Base-by-base conservation (phyloP, 768 basidiomycete genomes). In the Rhodocollybia butyracea region DNA sequence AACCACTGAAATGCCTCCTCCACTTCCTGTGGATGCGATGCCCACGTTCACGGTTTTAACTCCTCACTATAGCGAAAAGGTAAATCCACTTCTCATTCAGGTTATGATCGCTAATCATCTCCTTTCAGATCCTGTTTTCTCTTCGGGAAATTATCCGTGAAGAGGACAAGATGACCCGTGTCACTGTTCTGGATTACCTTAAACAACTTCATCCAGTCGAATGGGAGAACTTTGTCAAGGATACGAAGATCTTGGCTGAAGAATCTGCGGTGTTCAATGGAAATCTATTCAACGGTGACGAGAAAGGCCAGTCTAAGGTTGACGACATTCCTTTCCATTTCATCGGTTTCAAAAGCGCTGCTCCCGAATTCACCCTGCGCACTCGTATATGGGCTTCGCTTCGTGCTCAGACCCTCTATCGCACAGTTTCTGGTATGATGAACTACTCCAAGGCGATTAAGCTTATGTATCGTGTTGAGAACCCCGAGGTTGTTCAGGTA, bases 371-470 rank as follows among this genome's bases (percentile, higher is more conserved):
- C 69, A 99, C 97, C 2, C 82, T 99, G 13, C 94, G 97, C 57
- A 99, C 97, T 7, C 88, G 97, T 68, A 99, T 99, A 65, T 99
- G 97, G 97, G 95, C 97, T 8, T 98, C 96, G 5, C 83, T 99
- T 8, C 92, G 97, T 52, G 97, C 97, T 17, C 97, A 99, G 76
- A 99, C 97, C 2, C 83, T 99, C 19, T 98, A 99, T 69, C 86
- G 97, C 61, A 99, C 97, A 13, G 96, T 99, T 17, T 98, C 97
- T 32, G 97, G 97, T 50, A 98, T 99, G 92, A 98, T 98, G 97
- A 99, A 99, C 75, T 98, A 99, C 70, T 86, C 91, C 61, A 99
- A 99, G 76, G 97, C 97, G 12, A 98, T 99, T 84, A 99, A 99
- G 70, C 76, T 99, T 32, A 82, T 99, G n/a, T 96, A 98, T 71